A percentile compares a stretch with the other conserved stretches of the same genome.
phyloP scores from a whole-genome alignment of 257 asterid genomes.

The Parsonsia alboflavescens region DNA sequence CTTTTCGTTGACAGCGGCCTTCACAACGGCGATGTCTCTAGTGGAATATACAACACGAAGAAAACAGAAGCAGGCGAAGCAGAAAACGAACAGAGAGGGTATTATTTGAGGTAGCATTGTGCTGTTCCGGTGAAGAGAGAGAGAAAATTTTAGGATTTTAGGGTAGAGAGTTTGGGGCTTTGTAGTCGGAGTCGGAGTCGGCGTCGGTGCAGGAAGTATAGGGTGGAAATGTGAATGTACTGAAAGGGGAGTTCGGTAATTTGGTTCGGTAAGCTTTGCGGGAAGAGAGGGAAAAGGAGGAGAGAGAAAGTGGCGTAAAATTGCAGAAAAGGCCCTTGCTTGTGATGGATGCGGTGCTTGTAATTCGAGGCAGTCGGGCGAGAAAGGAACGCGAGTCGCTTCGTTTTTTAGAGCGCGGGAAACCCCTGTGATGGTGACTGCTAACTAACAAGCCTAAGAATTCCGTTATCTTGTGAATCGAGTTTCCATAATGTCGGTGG shows the following conservation, averaged over 20 bases:
- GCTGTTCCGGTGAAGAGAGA: not conserved
- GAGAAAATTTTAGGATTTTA: not conserved
- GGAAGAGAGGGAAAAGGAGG: not conserved
- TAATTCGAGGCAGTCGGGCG: too few species aligned
- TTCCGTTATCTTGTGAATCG: too few species aligned
- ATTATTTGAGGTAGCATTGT: not conserved
- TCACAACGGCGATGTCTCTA: constrained; percentile 16
- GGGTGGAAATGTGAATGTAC: not conserved
- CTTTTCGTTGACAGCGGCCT: constrained; percentile 25
- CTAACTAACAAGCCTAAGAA: too few species aligned
- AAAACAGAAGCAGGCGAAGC: constrained; percentile 1
- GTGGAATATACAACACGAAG: constrained; percentile 3
- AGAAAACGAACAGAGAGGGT: not conserved
- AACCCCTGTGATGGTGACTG: too few species aligned
- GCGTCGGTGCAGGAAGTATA: too few species aligned
- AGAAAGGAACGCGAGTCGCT: too few species aligned
- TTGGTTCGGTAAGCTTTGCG: not conserved
- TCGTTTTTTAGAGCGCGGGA: too few species aligned
- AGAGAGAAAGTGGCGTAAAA: constrained; percentile 13
- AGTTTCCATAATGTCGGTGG: too few species aligned
- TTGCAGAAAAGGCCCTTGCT: constrained; percentile 20
- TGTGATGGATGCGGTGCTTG: constrained; percentile 1
- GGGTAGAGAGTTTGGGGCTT: not conserved
- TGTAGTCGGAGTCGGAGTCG: not conserved
- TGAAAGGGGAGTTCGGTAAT: not conserved